Evolutionary conservation across 2,329 filamentous ascomycete genomes (phyloP).

Genomic region (Alternaria viburni): DNA sequence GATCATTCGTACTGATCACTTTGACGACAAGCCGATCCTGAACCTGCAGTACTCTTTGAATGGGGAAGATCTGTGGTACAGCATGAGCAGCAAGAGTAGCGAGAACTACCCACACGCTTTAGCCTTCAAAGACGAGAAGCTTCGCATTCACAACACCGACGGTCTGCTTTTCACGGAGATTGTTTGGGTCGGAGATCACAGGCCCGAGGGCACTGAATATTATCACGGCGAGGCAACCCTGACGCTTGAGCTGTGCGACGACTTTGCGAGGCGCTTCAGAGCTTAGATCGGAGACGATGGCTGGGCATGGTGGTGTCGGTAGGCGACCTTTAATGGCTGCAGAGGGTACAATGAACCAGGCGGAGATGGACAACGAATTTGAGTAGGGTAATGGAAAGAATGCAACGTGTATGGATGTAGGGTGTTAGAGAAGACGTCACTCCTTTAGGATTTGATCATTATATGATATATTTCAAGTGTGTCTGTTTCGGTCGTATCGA

Average conservation of each 20-base stretch:
- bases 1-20: too few species aligned
- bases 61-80: constrained; percentile 30
- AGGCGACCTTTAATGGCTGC: neutral
- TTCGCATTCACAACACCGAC: constrained; percentile 18
- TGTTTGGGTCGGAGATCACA: constrained; percentile 24
- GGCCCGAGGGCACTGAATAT: constrained; percentile 11
- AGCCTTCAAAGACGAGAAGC: constrained; percentile 25
- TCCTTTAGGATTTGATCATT: neutral
- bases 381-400: neutral
- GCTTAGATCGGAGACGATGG: neutral
- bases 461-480: neutral
- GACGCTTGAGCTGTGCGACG: constrained; percentile 23
- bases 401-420: neutral
- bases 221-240: constrained; percentile 24
- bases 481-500: neutral
- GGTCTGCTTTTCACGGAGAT: constrained; percentile 12
- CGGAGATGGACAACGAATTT: neutral
- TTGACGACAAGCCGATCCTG: too few species aligned
- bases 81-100: too few species aligned
- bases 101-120: constrained; percentile 22
- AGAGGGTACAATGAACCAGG: neutral
- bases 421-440: neutral
- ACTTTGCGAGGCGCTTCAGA: neutral
- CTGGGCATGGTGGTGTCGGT: too few species aligned
- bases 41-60: constrained; percentile 31